phyloP scores from a whole-genome alignment of 2,329 filamentous ascomycete species.

The Talaromyces marneffei region DNA sequence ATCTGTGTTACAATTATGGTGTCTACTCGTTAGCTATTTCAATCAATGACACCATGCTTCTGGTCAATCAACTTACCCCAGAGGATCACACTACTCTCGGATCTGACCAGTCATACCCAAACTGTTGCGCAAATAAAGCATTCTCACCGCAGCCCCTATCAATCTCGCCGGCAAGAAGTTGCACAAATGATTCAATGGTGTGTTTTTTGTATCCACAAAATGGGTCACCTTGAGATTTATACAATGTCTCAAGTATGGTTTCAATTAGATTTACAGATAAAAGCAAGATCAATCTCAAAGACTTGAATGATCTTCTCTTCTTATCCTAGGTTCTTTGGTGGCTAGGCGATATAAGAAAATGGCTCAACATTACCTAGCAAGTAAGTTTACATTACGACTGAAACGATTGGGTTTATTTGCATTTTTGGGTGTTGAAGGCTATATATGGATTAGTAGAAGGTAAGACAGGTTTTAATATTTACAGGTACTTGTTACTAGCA shows the following conservation, averaged over 20 bases:
- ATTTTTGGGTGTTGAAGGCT: too few species aligned
- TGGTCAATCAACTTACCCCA: not conserved
- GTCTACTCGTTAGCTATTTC: not conserved
- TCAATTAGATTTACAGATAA: too few species aligned
- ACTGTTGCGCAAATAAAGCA: not conserved
- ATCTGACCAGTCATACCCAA: slow-evolving; percentile 7
- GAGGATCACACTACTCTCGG: not conserved
- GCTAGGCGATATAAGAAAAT: too few species aligned
- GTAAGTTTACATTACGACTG: too few species aligned
- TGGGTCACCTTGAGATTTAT: not conserved
- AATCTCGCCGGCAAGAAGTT: not conserved
- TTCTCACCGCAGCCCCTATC: slow-evolving; percentile 7
- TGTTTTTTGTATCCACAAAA: not conserved
- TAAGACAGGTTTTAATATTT: too few species aligned
- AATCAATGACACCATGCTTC: not conserved
- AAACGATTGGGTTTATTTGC: too few species aligned
- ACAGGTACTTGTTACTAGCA: too few species aligned
- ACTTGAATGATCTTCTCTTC: too few species aligned
- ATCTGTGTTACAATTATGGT: not conserved
- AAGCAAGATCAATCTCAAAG: too few species aligned
- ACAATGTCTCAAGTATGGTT: slow-evolving; percentile 7
- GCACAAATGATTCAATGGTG: not conserved
- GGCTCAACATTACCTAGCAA: too few species aligned
- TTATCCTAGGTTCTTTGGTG: too few species aligned
- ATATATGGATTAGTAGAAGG: too few species aligned